Evolutionary conservation across 176 grass and related monocot species (phyloP), one percentile per base, ranked within the genome.

Genomic region (Aegilops umbellulata): DNA sequence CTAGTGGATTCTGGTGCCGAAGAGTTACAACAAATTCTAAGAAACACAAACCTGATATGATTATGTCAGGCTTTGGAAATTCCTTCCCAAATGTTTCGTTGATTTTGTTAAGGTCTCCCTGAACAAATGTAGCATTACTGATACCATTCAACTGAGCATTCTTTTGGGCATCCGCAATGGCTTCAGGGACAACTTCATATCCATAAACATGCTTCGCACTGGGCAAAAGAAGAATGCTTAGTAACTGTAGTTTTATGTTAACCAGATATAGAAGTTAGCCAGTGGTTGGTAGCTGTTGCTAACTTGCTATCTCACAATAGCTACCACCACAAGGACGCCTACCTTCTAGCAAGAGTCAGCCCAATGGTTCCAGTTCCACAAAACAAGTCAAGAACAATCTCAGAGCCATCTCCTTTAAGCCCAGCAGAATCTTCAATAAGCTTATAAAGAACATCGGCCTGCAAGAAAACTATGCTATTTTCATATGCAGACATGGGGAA

Each of bases 291-390:
- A 83, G 49, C 42, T 60, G 66, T 12, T 83, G 49, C 3, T 79
- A 10, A 65, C 31, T 39, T 88, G 63, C 3, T 64, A 10, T 74
- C 42, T 53, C 44, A 55, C 25, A 81, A 38, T 17, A 82, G 32
- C n/a, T 67, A 65, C 3, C 0, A 0, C 8, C 7, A 30, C 16
- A 67, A 68, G 11, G 27, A 83, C 46, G 83, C 74, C 3, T 78
- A 96, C 94, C 94, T 94, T 92, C 69, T 89, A 29, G 94, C 97
- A 92, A 99, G 88, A 75, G 94, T 93, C 82, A 99, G 90, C 74
- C 97, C 97, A 85, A 99, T 96, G 41, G 94, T 99, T 77, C 97
- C 94, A 73, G 94, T 99, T 86, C 97, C 97, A 91, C 94, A 96
- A 85, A 99, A 96, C 53, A 99, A 88, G 70, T 99, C 97, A 77